Conservation (phyloP, 2,329 filamentous ascomycete species). For the Cytospora piceae region DNA sequence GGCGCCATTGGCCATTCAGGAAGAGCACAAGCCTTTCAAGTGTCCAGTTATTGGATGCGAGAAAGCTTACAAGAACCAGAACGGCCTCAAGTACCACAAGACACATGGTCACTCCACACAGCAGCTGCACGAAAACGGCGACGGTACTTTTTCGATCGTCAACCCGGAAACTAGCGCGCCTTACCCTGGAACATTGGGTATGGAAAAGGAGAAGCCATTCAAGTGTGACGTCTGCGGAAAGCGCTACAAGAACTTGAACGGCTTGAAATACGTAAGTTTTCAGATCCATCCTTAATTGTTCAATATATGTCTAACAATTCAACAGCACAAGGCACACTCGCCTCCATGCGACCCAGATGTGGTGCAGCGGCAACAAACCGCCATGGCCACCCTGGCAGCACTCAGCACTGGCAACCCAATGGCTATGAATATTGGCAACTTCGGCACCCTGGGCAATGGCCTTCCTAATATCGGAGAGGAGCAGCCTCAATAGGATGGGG, state of each 20-base stretch:
- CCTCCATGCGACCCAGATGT: slow-evolving; percentile 87
- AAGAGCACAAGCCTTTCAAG: slow-evolving; percentile 96
- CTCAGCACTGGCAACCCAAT: slow-evolving; percentile 35
- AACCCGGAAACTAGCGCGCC: slow-evolving; percentile 93
- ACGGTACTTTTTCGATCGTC: slow-evolving; percentile 97
- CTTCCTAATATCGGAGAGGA: slow-evolving; percentile 52
- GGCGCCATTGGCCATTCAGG: slow-evolving; percentile 68
- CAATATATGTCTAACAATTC: slow-evolving; percentile 39
- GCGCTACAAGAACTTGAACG: slow-evolving; percentile 98
- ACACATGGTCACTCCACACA: slow-evolving; percentile 95
- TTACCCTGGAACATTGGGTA: slow-evolving; percentile 95
- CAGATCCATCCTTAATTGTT: slow-evolving; percentile 3
- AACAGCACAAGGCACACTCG: slow-evolving; percentile 76
- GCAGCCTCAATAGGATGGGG: slow-evolving; percentile 32
- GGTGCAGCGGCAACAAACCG: slow-evolving; percentile 47
- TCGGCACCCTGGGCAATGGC: slow-evolving; percentile 39
- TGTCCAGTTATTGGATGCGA: slow-evolving; percentile 98
- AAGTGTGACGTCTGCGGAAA: slow-evolving; percentile 97
- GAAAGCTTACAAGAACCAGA: slow-evolving; percentile 99
- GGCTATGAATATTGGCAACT: slow-evolving; percentile 41
- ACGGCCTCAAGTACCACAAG: slow-evolving; percentile 89
- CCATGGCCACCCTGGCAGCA: slow-evolving; percentile 41
- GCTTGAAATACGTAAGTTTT: slow-evolving; percentile 82
- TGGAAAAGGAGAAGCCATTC: slow-evolving; percentile 99
- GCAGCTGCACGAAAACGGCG: slow-evolving; percentile 92